Conservation (phyloP, 2,329 filamentous ascomycete species). For the Fusarium sp. region DNA sequence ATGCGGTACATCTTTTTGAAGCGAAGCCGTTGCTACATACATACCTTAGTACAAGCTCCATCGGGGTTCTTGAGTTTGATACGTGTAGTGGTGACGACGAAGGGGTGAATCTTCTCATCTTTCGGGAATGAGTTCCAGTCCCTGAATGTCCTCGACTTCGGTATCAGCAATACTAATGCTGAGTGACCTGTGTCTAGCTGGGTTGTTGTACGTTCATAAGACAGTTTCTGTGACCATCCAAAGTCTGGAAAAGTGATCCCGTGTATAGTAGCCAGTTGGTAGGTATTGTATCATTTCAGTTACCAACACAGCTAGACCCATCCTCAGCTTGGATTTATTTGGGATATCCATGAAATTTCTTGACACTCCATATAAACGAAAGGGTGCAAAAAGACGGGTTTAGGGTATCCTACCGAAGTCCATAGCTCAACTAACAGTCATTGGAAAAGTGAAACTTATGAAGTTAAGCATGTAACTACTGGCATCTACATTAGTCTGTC, state of each 20-base stretch:
- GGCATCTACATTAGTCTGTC: no score
- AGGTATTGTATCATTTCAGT: not conserved
- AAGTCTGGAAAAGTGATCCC: not conserved
- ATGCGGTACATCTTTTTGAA: not conserved
- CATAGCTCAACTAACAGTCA: not conserved
- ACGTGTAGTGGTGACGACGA: slow-evolving; percentile 19
- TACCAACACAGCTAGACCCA: not conserved
- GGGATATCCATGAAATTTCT: not conserved
- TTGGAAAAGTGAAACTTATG: not conserved
- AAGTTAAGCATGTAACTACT: not conserved
- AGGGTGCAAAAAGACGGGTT: not conserved
- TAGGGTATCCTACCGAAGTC: not conserved
- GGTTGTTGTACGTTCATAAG: not conserved
- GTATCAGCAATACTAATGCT: not conserved
- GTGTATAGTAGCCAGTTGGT: no score
- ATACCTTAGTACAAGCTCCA: no score
- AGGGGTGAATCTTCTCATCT: not conserved
- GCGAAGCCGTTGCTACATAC: not conserved
- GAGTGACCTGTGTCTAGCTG: not conserved
- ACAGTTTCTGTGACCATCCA: not conserved
- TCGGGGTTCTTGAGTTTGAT: slow-evolving; percentile 13
- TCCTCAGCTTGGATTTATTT: not conserved
- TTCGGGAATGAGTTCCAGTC: not conserved
- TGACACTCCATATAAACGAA: not conserved
- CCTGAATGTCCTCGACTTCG: not conserved